These are phyloP conservation scores for Diospyros kaki DNA, from an alignment of 148 eudicot genomes.

Conservation along the genomic window DNA sequence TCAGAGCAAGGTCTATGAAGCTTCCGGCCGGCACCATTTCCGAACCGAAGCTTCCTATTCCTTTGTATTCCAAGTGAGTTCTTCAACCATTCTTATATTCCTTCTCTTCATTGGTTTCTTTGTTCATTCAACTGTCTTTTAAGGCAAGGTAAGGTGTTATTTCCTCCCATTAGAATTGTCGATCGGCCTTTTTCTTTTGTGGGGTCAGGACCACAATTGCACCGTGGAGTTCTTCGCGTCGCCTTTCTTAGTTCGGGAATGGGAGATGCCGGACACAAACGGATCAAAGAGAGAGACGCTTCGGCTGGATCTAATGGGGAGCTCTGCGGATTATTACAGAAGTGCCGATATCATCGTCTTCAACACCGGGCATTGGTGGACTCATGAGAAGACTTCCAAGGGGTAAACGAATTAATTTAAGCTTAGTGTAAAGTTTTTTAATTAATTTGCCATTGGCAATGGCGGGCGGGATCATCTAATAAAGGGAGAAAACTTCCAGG, in stretches of 20 bases:
- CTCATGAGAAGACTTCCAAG: conserved; percentile 77
- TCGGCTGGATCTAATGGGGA: conserved; percentile 62
- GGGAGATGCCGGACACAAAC: conserved; percentile 52
- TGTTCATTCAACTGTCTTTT: too few species aligned
- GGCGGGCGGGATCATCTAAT: background rate
- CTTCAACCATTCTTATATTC: background rate
- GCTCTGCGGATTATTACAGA: conserved; percentile 53
- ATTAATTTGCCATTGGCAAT: background rate
- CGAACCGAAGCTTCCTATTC: conserved; percentile 78
- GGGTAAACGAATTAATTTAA: conserved; percentile 41
- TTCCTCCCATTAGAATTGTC: background rate
- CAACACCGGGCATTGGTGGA: conserved; percentile 99
- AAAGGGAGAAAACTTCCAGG: conserved; percentile 30
- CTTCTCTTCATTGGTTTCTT: background rate
- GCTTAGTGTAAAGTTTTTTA: too few species aligned
- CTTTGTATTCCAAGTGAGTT: conserved; percentile 71
- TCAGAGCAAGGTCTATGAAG: conserved; percentile 70
- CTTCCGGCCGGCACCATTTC: conserved; percentile 59
- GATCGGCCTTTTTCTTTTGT: background rate
- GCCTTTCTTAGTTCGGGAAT: conserved; percentile 92
- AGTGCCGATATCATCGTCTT: conserved; percentile 68
- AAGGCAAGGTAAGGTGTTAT: background rate
- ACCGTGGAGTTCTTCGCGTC: conserved; percentile 84
- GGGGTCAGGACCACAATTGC: conserved; percentile 60
- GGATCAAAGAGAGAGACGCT: conserved; percentile 80